Evolutionary conservation across 257 asterid genomes (phyloP), one percentile per base, ranked within the genome.

Genomic region (Plectranthus barbatus): DNA sequence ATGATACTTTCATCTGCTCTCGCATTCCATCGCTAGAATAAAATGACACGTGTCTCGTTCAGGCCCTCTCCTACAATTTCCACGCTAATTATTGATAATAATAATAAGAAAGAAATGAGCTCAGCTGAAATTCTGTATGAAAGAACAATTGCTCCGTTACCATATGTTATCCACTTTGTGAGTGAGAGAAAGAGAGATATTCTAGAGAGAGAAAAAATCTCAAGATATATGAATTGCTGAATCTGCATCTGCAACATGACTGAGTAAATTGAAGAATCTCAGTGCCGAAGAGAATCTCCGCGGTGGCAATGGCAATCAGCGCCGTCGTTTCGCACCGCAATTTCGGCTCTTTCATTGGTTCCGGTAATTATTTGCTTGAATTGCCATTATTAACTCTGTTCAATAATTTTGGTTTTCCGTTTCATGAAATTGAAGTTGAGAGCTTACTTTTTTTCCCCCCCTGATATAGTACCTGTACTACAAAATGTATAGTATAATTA

Each of bases 301-400:
- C 74, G 80, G 81, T 36, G 76, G 70, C 70, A 61, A 91, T 91
- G 98, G 85, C 95, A 60, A 83, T 86, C 70, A 93, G 95, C 57
- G 72, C 90, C 69, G 83, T 80, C 75, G 81, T 84, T 70, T 84
- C 89, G 60, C 77, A 77, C 83, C 82, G 95, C 87, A 86, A 83
- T 62, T 86, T 86, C 62, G 84, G 88, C 74, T 78, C 79, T 66
- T 83, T 86, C 69, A 8, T 74, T 56, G 85, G 83, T 77, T 77
- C 95, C 56, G 97, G 98, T 91, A 77, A 47, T 33, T 45, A 33
- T 44, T 3, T 40, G 19, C 20, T 20, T 51, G 1, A 6, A 23
- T 1, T 41, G 18, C 14, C 17, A 15, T 12, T 21, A 36, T 12
- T 56, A n/a, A 44, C 14, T 26, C 15, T 60, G 20, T 46, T 50